Percentiles rank a stretch among this genome's conserved stretches.
Conservation (phyloP, 306 rosid species). For the Prinsepia uniflora region DNA sequence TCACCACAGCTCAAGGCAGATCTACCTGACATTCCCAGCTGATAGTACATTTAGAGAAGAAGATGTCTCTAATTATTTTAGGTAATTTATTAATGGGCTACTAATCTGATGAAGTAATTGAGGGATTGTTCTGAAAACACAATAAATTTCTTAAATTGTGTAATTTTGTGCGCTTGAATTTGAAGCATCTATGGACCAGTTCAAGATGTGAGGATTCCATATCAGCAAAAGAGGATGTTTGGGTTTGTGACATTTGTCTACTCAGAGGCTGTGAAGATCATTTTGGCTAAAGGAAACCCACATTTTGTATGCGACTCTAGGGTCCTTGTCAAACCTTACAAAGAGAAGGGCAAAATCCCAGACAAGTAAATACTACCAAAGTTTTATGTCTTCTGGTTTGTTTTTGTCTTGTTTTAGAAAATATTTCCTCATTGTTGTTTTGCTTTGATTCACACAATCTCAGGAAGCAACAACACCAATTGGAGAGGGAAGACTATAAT, state of each 20-base stretch:
- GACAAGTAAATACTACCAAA: slow-evolving; percentile 49
- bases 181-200: slow-evolving; percentile 93
- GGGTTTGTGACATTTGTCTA: slow-evolving; percentile 90
- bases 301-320: slow-evolving; percentile 95
- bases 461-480: slow-evolving; percentile 47
- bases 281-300: slow-evolving; percentile 88
- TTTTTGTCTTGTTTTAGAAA: neutral
- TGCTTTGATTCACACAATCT: neutral
- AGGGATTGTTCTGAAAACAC: neutral
- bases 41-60: slow-evolving; percentile 93
- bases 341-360: slow-evolving; percentile 86
- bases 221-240: slow-evolving; percentile 95
- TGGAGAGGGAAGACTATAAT: slow-evolving; percentile 42
- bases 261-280: slow-evolving; percentile 81
- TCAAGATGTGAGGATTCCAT: slow-evolving; percentile 95
- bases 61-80: slow-evolving; percentile 89
- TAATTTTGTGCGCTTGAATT: neutral
- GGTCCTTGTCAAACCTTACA: slow-evolving; percentile 95
- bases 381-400: neutral
- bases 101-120: neutral
- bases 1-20: slow-evolving; percentile 83
- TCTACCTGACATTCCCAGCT: slow-evolving; percentile 91
- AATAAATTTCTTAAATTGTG: neutral
- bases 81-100: slow-evolving; percentile 36
- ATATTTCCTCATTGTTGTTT: neutral